Percentiles rank a stretch among this genome's conserved stretches.
These are phyloP conservation scores for Barnettozyma siamensis DNA, from an alignment of 805 yeast genomes.

Conservation along the genomic window DNA sequence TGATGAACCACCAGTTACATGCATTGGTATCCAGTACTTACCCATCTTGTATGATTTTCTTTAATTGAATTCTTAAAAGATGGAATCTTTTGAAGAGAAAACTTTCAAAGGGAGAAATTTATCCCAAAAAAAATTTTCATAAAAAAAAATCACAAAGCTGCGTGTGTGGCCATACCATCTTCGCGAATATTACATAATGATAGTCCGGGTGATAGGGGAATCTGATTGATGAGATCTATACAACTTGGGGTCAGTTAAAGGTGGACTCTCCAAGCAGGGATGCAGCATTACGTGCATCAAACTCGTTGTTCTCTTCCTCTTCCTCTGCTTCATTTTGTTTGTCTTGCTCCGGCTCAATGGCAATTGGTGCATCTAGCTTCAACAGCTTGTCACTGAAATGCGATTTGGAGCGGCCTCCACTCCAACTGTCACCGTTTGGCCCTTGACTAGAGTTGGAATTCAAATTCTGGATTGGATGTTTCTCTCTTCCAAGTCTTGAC, in stretches of 20 bases:
- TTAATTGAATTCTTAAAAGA: conserved; percentile 12
- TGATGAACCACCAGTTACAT: background rate
- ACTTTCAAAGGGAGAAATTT: conserved; percentile 7
- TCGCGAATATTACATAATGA: background rate
- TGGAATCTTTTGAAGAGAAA: conserved; percentile 8
- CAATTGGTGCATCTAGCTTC: conserved; percentile 10
- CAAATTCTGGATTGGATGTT: conserved; percentile 33
- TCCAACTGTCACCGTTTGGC: conserved; percentile 51
- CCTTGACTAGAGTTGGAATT: conserved; percentile 36
- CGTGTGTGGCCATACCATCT: conserved; percentile 3
- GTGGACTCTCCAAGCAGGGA: conserved; percentile 70
- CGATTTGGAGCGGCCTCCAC: conserved; percentile 42
- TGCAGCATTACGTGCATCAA: conserved; percentile 85
- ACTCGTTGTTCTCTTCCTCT: conserved; percentile 27
- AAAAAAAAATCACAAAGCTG: background rate
- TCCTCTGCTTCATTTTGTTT: conserved; percentile 24
- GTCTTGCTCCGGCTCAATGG: conserved; percentile 9
- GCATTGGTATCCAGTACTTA: conserved; percentile 12
- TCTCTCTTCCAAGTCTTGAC: conserved; percentile 74
- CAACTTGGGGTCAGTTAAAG: conserved; percentile 28
- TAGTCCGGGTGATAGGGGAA: background rate
- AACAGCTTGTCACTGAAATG: conserved; percentile 26
- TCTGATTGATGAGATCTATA: background rate
- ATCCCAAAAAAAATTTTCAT: conserved; percentile 11
- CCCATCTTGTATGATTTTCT: conserved; percentile 25